A percentile compares a stretch with the other conserved stretches of the same genome.
Conservation (phyloP, 108 stramenopile genomes). For the Seminavis robusta region DNA sequence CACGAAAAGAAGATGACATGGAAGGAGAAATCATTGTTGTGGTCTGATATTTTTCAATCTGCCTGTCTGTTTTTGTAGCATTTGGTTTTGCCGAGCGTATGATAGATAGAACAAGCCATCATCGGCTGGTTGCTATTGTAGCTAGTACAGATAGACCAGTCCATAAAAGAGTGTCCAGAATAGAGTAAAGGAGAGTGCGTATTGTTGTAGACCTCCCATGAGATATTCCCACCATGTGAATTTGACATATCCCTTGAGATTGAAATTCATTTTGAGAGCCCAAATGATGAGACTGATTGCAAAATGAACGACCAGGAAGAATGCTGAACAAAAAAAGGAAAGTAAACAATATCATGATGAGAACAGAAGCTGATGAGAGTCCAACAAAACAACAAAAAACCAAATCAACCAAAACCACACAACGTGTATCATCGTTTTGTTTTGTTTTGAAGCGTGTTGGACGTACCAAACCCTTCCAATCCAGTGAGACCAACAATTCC, state of each 20-base stretch:
- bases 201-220: conserved; percentile 70
- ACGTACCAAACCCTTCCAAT: conserved; percentile 73
- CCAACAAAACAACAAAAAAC: not conserved
- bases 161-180: conserved; percentile 91
- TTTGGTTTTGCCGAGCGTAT: no score
- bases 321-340: conserved; percentile 33
- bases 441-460: not conserved
- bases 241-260: conserved; percentile 55
- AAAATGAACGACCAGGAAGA: conserved; percentile 61
- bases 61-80: no score
- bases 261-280: conserved; percentile 68
- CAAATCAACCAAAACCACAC: not conserved
- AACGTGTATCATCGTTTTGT: no score
- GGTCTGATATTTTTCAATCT: no score
- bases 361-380: no score
- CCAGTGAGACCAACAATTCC: conserved; percentile 80
- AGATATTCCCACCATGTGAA: conserved; percentile 61
- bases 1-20: no score
- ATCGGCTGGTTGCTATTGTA: no score
- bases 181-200: conserved; percentile 73
- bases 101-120: no score
- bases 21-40: no score
- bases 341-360: not conserved
- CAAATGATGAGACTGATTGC: conserved; percentile 46
- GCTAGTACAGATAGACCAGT: conserved; percentile 79